A percentile compares a stretch with the other conserved stretches of the same genome.
Evolutionary conservation across 2,329 filamentous ascomycete species (phyloP).

Genomic region (Xylariaceae sp.): DNA sequence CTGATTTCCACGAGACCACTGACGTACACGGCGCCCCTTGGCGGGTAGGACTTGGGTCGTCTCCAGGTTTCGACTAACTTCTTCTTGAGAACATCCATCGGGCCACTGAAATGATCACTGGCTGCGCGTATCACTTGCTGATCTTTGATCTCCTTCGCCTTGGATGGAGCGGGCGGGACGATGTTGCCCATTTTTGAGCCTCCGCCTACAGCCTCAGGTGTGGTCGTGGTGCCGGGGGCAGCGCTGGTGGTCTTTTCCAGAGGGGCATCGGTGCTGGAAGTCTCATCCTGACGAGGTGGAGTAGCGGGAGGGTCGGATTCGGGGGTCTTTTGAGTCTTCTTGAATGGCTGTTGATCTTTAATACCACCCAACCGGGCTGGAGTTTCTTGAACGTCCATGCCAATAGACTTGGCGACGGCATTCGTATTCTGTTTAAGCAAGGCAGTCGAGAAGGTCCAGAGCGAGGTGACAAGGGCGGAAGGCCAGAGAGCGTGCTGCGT

Average conservation of each 20-base stretch:
- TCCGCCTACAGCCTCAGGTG: constrained; percentile 16
- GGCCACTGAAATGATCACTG: constrained; percentile 26
- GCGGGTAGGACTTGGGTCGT: constrained; percentile 39
- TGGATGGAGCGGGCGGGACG: constrained; percentile 14
- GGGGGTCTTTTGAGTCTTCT: constrained; percentile 27
- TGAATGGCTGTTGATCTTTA: constrained; percentile 8
- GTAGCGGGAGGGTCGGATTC: constrained; percentile 12
- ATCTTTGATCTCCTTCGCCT: constrained; percentile 29
- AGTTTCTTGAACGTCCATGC: constrained; percentile 37
- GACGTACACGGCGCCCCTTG: constrained; percentile 49
- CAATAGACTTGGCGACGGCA: constrained; percentile 43
- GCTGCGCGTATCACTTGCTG: constrained; percentile 18
- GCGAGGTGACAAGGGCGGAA: constrained; percentile 45
- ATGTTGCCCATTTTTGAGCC: constrained; percentile 12
- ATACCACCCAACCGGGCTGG: too few relatives aligned
- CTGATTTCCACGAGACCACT: constrained; percentile 53
- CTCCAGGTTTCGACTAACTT: constrained; percentile 46
- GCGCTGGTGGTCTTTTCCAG: too few relatives aligned
- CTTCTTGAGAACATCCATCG: constrained; percentile 32
- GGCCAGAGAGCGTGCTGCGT: constrained; percentile 52
- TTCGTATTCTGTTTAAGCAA: constrained; percentile 43
- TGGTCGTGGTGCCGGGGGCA: constrained; percentile 18
- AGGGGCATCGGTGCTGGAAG: constrained; percentile 11
- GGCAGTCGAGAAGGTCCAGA: constrained; percentile 49
- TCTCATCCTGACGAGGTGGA: neutral